These are phyloP conservation scores for Penicillium sclerotiorum DNA, from an alignment of 2,329 filamentous ascomycete species.

Conservation along the genomic window DNA sequence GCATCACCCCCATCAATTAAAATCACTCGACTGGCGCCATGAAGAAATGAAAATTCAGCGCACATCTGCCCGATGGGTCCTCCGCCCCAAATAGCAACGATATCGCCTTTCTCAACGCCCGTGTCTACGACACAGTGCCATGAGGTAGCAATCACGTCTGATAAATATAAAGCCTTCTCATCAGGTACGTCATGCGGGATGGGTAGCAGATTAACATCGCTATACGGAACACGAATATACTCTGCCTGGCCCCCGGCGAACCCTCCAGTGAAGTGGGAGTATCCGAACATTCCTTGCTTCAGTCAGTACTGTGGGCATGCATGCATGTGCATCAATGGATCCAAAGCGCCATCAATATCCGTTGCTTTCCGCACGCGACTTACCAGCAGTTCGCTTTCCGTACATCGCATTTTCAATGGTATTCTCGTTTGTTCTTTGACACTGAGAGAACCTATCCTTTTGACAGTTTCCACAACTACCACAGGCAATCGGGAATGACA, in stretches of 20 bases:
- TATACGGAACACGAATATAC: constrained; percentile 79
- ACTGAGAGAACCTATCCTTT: constrained; percentile 76
- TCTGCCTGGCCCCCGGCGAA: constrained; percentile 88
- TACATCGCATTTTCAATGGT: constrained; percentile 74
- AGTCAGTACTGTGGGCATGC: background rate
- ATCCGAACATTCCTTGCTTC: constrained; percentile 63
- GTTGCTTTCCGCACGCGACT: constrained; percentile 28
- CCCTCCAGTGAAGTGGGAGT: constrained; percentile 76
- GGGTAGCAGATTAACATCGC: constrained; percentile 77
- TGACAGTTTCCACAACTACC: constrained; percentile 73
- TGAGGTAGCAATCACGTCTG: constrained; percentile 76
- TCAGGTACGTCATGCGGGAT: constrained; percentile 79
- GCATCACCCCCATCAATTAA: constrained; percentile 72
- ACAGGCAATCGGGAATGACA: constrained; percentile 80
- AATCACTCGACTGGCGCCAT: constrained; percentile 75
- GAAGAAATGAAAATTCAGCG: constrained; percentile 66
- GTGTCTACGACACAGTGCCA: constrained; percentile 86
- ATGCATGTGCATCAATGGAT: background rate
- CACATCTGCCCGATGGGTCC: constrained; percentile 83
- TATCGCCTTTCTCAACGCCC: constrained; percentile 73
- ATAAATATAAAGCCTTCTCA: constrained; percentile 80
- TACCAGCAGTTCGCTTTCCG: constrained; percentile 71
- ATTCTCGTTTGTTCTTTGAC: constrained; percentile 77
- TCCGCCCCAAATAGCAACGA: constrained; percentile 83
- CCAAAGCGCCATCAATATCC: background rate